A percentile compares a stretch with the other conserved stretches of the same genome.
These are phyloP conservation scores for Lathyrus tuberosus DNA, from an alignment of 306 rosid species.

Conservation along the genomic window DNA sequence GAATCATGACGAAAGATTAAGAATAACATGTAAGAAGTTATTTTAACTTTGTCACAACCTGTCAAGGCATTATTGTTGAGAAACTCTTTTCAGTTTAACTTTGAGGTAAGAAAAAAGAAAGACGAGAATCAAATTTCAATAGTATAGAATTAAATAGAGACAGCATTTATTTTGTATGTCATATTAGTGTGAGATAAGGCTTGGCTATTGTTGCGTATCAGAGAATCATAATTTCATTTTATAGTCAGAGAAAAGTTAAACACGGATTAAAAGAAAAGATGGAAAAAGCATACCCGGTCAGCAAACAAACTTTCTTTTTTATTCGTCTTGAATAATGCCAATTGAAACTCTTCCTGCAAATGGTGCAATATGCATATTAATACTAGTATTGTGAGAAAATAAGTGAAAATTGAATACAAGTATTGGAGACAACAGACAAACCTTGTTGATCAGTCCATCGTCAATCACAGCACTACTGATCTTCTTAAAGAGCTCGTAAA, in stretches of 20 bases:
- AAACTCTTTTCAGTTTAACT: neutral
- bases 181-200: neutral
- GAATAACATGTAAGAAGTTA: neutral
- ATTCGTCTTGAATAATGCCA: constrained; percentile 93
- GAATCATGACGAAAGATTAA: neutral
- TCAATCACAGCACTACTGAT: constrained; percentile 95
- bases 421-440: constrained; percentile 28
- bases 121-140: constrained; percentile 9
- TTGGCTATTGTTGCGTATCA: neutral
- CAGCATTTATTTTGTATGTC: neutral
- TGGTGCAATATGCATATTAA: constrained; percentile 20
- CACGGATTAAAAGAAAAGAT: neutral
- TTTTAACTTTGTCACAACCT: neutral
- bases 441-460: constrained; percentile 97
- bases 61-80: neutral
- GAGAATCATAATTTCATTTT: neutral
- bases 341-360: constrained; percentile 92
- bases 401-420: too few species aligned
- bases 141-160: neutral
- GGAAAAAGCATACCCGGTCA: constrained; percentile 71
- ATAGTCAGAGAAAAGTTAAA: neutral
- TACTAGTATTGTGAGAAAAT: too few species aligned
- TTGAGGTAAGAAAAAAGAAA: neutral
- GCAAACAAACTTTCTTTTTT: constrained; percentile 96
- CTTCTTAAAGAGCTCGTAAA: constrained; percentile 97